Conservation (phyloP, 1,284 basidiomycete genomes). For the Sanghuangporus baumii region DNA sequence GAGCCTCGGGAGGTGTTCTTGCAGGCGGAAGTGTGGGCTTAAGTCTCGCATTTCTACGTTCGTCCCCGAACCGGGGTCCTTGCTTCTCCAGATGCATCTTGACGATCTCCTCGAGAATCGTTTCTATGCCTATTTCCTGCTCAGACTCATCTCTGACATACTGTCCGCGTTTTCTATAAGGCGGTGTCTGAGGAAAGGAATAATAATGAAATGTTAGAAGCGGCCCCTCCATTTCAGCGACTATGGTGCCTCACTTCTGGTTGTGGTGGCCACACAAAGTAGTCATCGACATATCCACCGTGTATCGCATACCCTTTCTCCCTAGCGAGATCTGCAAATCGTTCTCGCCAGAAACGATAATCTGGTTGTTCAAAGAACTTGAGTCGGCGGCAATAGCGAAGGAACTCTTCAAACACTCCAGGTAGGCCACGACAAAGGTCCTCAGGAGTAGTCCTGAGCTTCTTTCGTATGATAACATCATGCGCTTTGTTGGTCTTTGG, state of each 20-base stretch:
- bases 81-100: constrained; percentile 11
- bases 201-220: constrained; percentile 30
- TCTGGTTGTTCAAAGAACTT: constrained; percentile 62
- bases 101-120: constrained; percentile 8
- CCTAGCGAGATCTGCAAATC: constrained; percentile 53
- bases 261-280: constrained; percentile 65
- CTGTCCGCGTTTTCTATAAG: not conserved
- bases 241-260: constrained; percentile 31
- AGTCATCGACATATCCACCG: constrained; percentile 37
- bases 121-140: constrained; percentile 2
- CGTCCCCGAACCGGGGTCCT: not conserved
- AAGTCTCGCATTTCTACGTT: not conserved
- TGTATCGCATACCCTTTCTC: constrained; percentile 42
- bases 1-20: not conserved
- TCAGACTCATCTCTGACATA: not conserved
- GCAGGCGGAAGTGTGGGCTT: not conserved
- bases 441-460: constrained; percentile 51
- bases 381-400: constrained; percentile 61
- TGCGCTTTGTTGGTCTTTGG: constrained; percentile 63
- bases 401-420: constrained; percentile 65
- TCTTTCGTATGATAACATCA: constrained; percentile 53
- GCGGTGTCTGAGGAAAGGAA: not conserved
- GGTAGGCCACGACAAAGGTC: constrained; percentile 66
- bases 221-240: no score
- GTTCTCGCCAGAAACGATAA: constrained; percentile 54